Conservation (phyloP, 768 basidiomycete genomes). For the Vararia minispora region DNA sequence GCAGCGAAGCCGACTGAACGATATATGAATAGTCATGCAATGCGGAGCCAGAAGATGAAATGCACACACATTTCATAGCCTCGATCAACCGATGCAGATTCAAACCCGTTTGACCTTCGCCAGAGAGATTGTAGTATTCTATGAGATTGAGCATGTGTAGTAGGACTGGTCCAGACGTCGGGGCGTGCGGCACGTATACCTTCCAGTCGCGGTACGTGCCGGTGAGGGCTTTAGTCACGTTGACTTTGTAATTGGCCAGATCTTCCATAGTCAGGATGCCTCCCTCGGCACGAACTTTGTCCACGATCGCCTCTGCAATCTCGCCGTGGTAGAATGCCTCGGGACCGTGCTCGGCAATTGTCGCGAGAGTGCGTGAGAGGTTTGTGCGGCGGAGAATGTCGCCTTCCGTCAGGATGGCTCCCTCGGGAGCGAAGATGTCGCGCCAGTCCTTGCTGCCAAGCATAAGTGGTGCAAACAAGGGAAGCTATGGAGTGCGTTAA, state of each 20-base stretch:
- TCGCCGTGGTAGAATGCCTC: slow-evolving; percentile 83
- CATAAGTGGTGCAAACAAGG: slow-evolving; percentile 46
- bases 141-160: slow-evolving; percentile 87
- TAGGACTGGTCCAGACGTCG: slow-evolving; percentile 81
- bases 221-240: slow-evolving; percentile 60
- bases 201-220: slow-evolving; percentile 69
- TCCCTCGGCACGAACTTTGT: slow-evolving; percentile 58
- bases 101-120: slow-evolving; percentile 42
- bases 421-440: slow-evolving; percentile 72
- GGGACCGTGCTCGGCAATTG: slow-evolving; percentile 66
- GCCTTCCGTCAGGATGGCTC: slow-evolving; percentile 60
- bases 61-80: slow-evolving; percentile 61
- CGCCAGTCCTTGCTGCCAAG: slow-evolving; percentile 63
- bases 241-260: slow-evolving; percentile 56
- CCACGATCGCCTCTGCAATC: slow-evolving; percentile 70
- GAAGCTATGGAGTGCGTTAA: no score
- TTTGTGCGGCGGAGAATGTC: slow-evolving; percentile 63
- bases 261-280: slow-evolving; percentile 76
- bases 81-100: slow-evolving; percentile 78
- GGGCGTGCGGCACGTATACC: slow-evolving; percentile 78
- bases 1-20: slow-evolving; percentile 53
- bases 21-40: background rate
- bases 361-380: slow-evolving; percentile 64
- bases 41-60: slow-evolving; percentile 3
- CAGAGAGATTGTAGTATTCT: slow-evolving; percentile 53